These are phyloP conservation scores for Iris pallida DNA, from an alignment of 116 monocot genomes.

Conservation along the genomic window DNA sequence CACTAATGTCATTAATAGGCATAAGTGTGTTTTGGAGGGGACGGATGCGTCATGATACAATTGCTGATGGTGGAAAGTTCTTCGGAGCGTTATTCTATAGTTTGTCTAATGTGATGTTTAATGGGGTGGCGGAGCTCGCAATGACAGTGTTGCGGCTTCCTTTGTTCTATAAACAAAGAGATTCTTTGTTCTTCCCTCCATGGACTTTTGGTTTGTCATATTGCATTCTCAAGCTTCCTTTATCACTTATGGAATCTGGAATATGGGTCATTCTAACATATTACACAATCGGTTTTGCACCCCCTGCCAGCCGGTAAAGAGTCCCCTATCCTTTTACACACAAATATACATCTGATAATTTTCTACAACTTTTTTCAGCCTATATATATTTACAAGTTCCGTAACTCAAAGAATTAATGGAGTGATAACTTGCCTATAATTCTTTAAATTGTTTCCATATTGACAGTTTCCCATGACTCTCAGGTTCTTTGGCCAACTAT, in stretches of 20 bases:
- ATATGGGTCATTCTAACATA: constrained; percentile 76
- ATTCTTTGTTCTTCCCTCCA: constrained; percentile 69
- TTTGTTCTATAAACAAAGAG: constrained; percentile 87
- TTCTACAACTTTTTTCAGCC: too few relatives aligned
- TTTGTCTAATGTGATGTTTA: constrained; percentile 59
- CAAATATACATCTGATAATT: background rate
- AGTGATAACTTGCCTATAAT: too few relatives aligned
- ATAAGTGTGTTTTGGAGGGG: constrained; percentile 60
- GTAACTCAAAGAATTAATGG: too few relatives aligned
- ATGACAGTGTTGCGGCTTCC: constrained; percentile 65
- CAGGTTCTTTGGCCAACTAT: constrained; percentile 46
- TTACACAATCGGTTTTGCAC: constrained; percentile 72
- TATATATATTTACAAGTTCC: too few relatives aligned
- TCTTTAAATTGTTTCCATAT: background rate
- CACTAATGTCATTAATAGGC: constrained; percentile 45
- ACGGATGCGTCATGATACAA: constrained; percentile 45
- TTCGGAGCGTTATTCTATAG: constrained; percentile 58
- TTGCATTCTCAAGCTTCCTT: constrained; percentile 53
- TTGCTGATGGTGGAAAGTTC: constrained; percentile 56
- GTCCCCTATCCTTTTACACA: background rate
- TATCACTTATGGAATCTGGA: constrained; percentile 59
- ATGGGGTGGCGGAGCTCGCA: constrained; percentile 55
- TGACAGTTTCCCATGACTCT: constrained; percentile 3
- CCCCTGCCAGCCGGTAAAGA: constrained; percentile 48
- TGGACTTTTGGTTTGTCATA: constrained; percentile 77